A percentile compares a stretch with the other conserved stretches of the same genome.
Evolutionary conservation across 345 rosid species (phyloP).

Genomic region (Dipteronia dyeriana): DNA sequence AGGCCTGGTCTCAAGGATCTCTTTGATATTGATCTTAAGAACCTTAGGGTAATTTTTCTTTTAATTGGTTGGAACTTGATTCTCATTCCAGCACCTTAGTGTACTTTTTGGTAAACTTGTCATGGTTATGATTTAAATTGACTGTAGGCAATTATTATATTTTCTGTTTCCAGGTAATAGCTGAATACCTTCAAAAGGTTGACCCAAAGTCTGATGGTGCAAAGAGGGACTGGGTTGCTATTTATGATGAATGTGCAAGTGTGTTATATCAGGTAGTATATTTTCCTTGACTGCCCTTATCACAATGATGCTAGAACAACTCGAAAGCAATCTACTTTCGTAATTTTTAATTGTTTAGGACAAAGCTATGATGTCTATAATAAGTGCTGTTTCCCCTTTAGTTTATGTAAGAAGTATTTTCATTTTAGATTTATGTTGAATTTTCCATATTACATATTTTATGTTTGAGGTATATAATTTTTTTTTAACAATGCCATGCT

Average conservation of each 20-base stretch:
- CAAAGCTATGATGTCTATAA: neutral
- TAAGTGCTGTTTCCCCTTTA: neutral
- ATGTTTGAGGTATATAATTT: neutral
- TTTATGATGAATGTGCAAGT: constrained; percentile 96
- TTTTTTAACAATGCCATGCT: neutral
- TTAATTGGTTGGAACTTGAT: neutral
- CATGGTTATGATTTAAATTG: constrained; percentile 14
- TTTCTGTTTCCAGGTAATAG: constrained; percentile 64
- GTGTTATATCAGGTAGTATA: constrained; percentile 79
- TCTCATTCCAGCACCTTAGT: neutral
- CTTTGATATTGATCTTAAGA: constrained; percentile 94
- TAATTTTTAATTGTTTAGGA: neutral
- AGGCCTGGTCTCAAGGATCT: constrained; percentile 98
- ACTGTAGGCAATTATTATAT: neutral
- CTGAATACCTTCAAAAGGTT: constrained; percentile 94
- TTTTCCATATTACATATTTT: constrained; percentile 6
- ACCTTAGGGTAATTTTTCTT: constrained; percentile 71
- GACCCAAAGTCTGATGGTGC: constrained; percentile 99
- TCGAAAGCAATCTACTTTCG: neutral
- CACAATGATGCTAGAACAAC: neutral
- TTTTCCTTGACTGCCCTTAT: constrained; percentile 16
- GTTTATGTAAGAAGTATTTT: neutral
- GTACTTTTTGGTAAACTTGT: neutral
- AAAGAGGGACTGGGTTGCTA: constrained; percentile 99
- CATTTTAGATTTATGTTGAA: constrained; percentile 15